Evolutionary conservation across 1,284 basidiomycete genomes (phyloP), one percentile per base, ranked within the genome.

Genomic region (Neotropicomus parvogracilis): DNA sequence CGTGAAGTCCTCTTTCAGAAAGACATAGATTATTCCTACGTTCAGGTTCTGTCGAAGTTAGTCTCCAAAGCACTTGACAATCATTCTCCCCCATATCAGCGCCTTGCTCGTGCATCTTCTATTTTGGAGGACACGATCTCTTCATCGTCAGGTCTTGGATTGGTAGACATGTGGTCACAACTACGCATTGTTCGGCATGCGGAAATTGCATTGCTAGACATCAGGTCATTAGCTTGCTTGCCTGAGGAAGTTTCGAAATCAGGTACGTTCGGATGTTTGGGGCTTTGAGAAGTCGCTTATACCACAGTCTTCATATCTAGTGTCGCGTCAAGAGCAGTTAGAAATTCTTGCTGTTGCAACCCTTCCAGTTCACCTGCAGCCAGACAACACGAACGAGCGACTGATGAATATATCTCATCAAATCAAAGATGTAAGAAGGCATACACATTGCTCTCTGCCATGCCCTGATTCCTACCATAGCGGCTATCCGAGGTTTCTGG

Each of bases 131-230:
- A 69, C 4, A 52, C 64, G 4, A 65, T 80, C n/a, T 75, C 75
- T n/a, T 70, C 75, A 6, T 72, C 74, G 14, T 73, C 74, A 17
- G 83, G 83, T 10, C 68, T 75, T 21, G 82, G 82, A 21, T 58
- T 85, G 53, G 67, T 72, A 27, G 70, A 79, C 13, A 73, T 83
- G 28, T 83, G 81, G 81, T 68, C 70, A n/a, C 62, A 62, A 4
- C 60, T 82, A 40, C 71, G 68, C 27, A 27, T 43, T 27, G 44
- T 51, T 16, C 40, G 48, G 44, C 17, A 50, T 50, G 26, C 54
- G 40, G 43, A 45, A 40, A 47, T 55, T 14, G 54, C 52, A 16
- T 56, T 52, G 27, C 12, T 14, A 19, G 63, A 62, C 6, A 40
- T 68, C 17, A 52, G n/a, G 24, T 21, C 37, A n/a, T 37, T 65